Conservation (phyloP, 225 moss, liverwort and hornwort species). For the Lunularia cruciata region DNA sequence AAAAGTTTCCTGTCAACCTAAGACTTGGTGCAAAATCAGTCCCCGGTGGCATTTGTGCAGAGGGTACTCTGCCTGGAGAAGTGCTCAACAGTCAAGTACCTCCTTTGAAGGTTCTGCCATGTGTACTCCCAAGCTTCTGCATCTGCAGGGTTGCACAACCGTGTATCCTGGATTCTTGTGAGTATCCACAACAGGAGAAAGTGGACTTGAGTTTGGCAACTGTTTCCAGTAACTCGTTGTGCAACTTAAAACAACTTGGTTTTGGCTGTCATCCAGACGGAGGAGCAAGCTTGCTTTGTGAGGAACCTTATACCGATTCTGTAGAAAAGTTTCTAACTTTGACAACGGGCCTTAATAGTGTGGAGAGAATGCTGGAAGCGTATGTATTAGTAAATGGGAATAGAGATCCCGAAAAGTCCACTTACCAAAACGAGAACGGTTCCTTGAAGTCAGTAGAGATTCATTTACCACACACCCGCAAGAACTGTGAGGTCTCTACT, state of each 20-base stretch:
- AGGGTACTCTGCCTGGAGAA: slow-evolving; percentile 41
- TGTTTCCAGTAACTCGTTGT: slow-evolving; percentile 10
- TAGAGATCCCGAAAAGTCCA: background rate
- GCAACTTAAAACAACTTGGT: slow-evolving; percentile 8
- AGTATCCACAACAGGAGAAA: slow-evolving; percentile 26
- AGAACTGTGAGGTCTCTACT: background rate
- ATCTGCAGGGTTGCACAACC: slow-evolving; percentile 29
- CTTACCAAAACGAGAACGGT: too few species aligned
- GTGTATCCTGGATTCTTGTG: slow-evolving; percentile 38
- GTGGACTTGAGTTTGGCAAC: slow-evolving; percentile 28
- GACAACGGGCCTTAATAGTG: background rate
- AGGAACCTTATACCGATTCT: slow-evolving; percentile 3
- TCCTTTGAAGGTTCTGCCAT: slow-evolving; percentile 40
- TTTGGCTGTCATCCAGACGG: background rate
- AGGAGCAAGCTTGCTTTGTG: background rate
- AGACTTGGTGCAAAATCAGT: slow-evolving; percentile 38
- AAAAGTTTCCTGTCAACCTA: slow-evolving; percentile 43
- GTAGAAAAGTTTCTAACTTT: background rate
- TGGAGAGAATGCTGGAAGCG: too few species aligned
- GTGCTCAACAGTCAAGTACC: slow-evolving; percentile 14
- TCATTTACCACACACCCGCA: background rate
- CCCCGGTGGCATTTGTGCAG: background rate
- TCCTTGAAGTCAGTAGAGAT: too few species aligned
- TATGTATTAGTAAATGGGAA: background rate
- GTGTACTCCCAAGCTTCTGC: slow-evolving; percentile 32